A percentile compares a stretch with the other conserved stretches of the same genome.
These are phyloP conservation scores for Aquilaria agallochum DNA, from an alignment of 441 rosid genomes.

Conservation along the genomic window DNA sequence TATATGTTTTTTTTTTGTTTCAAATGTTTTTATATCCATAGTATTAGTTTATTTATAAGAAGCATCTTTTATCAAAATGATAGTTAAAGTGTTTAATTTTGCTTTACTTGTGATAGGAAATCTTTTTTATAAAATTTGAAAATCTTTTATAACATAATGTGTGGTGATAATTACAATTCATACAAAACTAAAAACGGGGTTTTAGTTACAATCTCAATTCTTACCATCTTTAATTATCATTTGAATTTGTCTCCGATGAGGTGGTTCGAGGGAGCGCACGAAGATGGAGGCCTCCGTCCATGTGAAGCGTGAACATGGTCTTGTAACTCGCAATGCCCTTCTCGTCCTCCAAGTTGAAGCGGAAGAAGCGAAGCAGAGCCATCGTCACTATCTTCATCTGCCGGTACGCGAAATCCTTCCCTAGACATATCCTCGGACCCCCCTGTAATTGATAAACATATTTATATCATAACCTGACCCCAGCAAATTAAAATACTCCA, in stretches of 20 bases:
- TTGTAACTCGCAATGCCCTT: constrained; percentile 32
- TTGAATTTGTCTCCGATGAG: background rate
- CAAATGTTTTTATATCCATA: too few relatives aligned
- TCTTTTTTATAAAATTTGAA: too few relatives aligned
- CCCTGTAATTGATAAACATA: constrained; percentile 27
- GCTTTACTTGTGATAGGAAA: too few relatives aligned
- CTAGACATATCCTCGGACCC: constrained; percentile 52
- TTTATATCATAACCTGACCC: too few relatives aligned
- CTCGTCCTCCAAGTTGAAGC: constrained; percentile 55
- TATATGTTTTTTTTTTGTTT: too few relatives aligned
- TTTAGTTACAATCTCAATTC: background rate
- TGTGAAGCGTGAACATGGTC: constrained; percentile 70
- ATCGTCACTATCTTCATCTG: constrained; percentile 68
- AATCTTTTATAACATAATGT: too few relatives aligned
- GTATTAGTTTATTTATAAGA: too few relatives aligned
- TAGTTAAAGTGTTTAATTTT: too few relatives aligned
- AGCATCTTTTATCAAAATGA: too few relatives aligned
- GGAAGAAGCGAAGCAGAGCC: constrained; percentile 54
- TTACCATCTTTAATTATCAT: too few relatives aligned
- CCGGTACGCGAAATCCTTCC: constrained; percentile 49
- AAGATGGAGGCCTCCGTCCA: constrained; percentile 49
- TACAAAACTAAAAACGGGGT: too few relatives aligned
- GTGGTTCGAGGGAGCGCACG: constrained; percentile 33
- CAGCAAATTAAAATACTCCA: background rate
- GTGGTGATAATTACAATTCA: too few relatives aligned